Evolutionary conservation across 2,329 filamentous ascomycete genomes (phyloP), one percentile per base, ranked within the genome.

Genomic region (Hypoxylon sp.): DNA sequence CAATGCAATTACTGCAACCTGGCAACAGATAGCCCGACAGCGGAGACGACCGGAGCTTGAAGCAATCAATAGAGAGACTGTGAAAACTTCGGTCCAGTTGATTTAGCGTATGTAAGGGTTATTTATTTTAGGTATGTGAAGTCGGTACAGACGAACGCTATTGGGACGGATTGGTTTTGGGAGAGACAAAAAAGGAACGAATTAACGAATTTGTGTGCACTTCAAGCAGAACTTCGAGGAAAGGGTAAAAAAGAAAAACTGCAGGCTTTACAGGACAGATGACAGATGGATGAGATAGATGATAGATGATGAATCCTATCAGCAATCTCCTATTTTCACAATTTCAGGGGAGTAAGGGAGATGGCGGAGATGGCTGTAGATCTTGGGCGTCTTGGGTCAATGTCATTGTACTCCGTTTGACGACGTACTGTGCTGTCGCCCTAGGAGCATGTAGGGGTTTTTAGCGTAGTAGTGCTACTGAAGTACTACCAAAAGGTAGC

Each of bases 241-340:
- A 64, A 48, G 43, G 26, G 24, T 46, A 56, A 65, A 53, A 39
- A 50, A 51, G 46, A 62, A 52, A 56, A 43, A 24, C 15, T 17
- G 5, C 26, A 46, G 41, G 52, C 46, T 49, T 19, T 54, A 39
- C 28, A 26, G 52, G 52, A 56, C 48, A 26, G 43, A 22, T 30
- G 2, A 56, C 28, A 41, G 53, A 49, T 39, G 17, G 30, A n/a
- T n/a, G n/a, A n/a, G n/a, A 24, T 19, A 52, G 22, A 24, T n/a
- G 24, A 47, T 47, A 59, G 54, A 63, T 44, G 50, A 56, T 57
- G 54, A 64, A 64, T 65, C 56, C 56, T 63, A 61, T 51, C 62
- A 66, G 65, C 59, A 68, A 61, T 68, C 65, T 63, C 65, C 65
- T 68, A 68, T 68, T 68, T 60, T 62, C 51, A 51, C 24, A 49